Conservation (phyloP, 2,329 filamentous ascomycete species). For the Coniosporium tulheliwenetii region DNA sequence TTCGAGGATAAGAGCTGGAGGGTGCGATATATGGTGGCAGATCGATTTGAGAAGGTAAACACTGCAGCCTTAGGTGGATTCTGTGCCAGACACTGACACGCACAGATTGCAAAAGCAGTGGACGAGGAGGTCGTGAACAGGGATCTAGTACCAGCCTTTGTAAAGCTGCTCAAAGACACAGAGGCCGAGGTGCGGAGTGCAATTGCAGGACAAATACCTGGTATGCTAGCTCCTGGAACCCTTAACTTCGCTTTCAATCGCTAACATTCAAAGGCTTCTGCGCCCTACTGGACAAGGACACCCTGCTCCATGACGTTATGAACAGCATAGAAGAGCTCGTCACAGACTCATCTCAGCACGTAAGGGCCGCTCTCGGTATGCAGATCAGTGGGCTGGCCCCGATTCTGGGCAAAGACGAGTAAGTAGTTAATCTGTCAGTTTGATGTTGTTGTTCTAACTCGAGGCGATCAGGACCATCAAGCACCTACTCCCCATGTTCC, state of each 20-base stretch:
- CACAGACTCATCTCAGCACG: conserved; percentile 90
- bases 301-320: conserved; percentile 91
- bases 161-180: conserved; percentile 93
- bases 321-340: conserved; percentile 90
- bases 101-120: conserved; percentile 89
- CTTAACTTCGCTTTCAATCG: not conserved
- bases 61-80: conserved; percentile 4
- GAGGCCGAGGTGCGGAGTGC: conserved; percentile 96
- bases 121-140: conserved; percentile 91
- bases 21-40: conserved; percentile 97
- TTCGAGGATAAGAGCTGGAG: conserved; percentile 99
- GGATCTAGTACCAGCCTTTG: conserved; percentile 90
- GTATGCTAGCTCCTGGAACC: conserved; percentile 22
- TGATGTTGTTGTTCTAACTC: not conserved
- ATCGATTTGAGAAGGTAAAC: conserved; percentile 85
- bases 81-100: conserved; percentile 11
- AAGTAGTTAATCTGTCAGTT: conserved; percentile 19
- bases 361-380: conserved; percentile 84
- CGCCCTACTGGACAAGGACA: conserved; percentile 69
- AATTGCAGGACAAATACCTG: conserved; percentile 91
- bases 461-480: conserved; percentile 59
- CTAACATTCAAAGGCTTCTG: conserved; percentile 59
- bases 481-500: conserved; percentile 94
- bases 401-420: conserved; percentile 96
- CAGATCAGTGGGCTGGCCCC: conserved; percentile 95